Evolutionary conservation across 106 monocot genomes (phyloP).

Genomic region (Acanthochlamys bracteata): DNA sequence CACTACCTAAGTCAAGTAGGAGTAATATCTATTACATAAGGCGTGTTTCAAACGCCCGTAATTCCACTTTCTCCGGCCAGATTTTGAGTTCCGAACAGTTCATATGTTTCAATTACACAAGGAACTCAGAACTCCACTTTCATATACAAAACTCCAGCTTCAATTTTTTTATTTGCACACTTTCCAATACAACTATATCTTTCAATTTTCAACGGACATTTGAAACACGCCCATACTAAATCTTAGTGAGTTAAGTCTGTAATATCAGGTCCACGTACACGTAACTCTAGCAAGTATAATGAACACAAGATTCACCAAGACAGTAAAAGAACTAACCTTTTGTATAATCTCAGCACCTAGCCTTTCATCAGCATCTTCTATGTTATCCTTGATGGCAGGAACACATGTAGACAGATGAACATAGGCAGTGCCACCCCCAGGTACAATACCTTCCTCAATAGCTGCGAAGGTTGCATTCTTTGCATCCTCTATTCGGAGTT

Average conservation of each 20-base stretch:
- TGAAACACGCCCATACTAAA: too few relatives aligned
- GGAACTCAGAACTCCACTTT: too few relatives aligned
- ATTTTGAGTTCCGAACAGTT: too few relatives aligned
- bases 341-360: conserved; percentile 77
- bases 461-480: conserved; percentile 97
- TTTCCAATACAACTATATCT: too few relatives aligned
- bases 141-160: too few relatives aligned
- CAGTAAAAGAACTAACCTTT: conserved; percentile 27
- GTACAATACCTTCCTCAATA: conserved; percentile 91
- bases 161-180: too few relatives aligned
- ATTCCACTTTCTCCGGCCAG: too few relatives aligned
- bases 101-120: too few relatives aligned
- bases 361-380: conserved; percentile 64
- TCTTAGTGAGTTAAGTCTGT: background rate
- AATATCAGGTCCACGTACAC: background rate
- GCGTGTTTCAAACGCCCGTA: too few relatives aligned
- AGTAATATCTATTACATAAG: too few relatives aligned
- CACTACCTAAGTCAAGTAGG: too few relatives aligned
- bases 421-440: conserved; percentile 75
- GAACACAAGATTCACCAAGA: background rate
- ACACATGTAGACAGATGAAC: conserved; percentile 65
- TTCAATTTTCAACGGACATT: too few relatives aligned
- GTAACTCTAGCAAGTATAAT: background rate
- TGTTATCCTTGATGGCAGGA: conserved; percentile 62
- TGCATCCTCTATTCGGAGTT: conserved; percentile 90